phyloP scores from a whole-genome alignment of 306 rosid species.

The Rosa lucieae region DNA sequence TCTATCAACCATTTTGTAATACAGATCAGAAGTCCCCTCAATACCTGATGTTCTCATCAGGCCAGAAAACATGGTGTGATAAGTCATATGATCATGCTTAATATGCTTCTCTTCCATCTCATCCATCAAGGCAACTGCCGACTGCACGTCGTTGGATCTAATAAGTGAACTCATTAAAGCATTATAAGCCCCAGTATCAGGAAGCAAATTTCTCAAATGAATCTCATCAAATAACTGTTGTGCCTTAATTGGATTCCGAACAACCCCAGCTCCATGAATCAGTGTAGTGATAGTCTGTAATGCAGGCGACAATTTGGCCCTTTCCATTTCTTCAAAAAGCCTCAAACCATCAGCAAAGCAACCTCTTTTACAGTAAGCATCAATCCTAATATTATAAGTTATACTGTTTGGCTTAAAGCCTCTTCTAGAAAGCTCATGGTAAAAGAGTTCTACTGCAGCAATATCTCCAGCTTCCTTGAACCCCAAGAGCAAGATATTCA shows the following conservation, averaged over 20 bases:
- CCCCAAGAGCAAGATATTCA: conserved; percentile 87
- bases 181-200: conserved; percentile 69
- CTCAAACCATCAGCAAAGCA: conserved; percentile 71
- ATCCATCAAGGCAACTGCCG: conserved; percentile 62
- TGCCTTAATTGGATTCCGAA: conserved; percentile 56
- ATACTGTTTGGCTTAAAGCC: conserved; percentile 70
- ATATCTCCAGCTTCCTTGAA: conserved; percentile 87
- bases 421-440: conserved; percentile 77
- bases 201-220: conserved; percentile 48
- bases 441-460: conserved; percentile 74
- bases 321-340: conserved; percentile 77
- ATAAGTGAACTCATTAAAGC: conserved; percentile 65
- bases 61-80: conserved; percentile 66
- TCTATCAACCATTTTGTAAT: conserved; percentile 56
- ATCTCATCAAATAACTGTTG: conserved; percentile 62
- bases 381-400: conserved; percentile 71
- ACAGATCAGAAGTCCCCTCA: conserved; percentile 50
- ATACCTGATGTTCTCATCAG: conserved; percentile 50
- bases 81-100: conserved; percentile 58
- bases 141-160: conserved; percentile 56
- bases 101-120: conserved; percentile 64
- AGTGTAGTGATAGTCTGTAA: conserved; percentile 75
- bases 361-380: conserved; percentile 80
- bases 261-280: conserved; percentile 93
- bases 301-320: conserved; percentile 36